phyloP scores from a whole-genome alignment of 2,329 filamentous ascomycete species.

The Phyllosticta paracitricarpa region DNA sequence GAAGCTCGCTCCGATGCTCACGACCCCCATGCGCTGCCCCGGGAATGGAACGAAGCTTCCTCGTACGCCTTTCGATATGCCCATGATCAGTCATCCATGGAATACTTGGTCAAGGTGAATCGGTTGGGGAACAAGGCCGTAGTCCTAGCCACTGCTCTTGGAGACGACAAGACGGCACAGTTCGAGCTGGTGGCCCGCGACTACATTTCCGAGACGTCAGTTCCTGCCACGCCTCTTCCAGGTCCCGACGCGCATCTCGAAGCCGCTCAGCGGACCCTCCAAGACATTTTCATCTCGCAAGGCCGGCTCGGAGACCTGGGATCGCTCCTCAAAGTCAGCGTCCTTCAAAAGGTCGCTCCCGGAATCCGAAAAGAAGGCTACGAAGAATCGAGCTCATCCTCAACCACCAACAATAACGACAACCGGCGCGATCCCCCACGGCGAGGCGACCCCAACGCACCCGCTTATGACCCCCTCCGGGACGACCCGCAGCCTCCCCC shows the following conservation, averaged over 20 bases:
- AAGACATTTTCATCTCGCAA: constrained; percentile 63
- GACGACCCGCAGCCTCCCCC: constrained; percentile 45
- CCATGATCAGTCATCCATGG: constrained; percentile 75
- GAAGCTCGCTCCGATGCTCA: constrained; percentile 48
- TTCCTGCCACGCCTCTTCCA: constrained; percentile 37
- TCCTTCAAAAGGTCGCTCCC: constrained; percentile 78
- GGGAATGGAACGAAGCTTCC: constrained; percentile 70
- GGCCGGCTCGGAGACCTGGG: constrained; percentile 59
- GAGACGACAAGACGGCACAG: constrained; percentile 69
- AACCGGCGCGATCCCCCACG: constrained; percentile 30
- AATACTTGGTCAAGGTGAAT: constrained; percentile 72
- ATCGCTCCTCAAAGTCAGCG: constrained; percentile 60
- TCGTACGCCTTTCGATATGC: constrained; percentile 75
- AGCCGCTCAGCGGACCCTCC: constrained; percentile 32
- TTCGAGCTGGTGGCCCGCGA: constrained; percentile 68
- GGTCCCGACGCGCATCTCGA: constrained; percentile 25
- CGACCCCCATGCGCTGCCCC: constrained; percentile 53
- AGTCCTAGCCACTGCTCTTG: constrained; percentile 66
- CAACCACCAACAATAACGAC: constrained; percentile 27
- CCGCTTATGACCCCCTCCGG: constrained; percentile 19
- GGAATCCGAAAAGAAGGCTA: constrained; percentile 70
- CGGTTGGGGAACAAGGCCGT: constrained; percentile 77
- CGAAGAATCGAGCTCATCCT: constrained; percentile 41
- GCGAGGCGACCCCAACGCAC: constrained; percentile 31
- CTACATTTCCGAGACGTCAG: constrained; percentile 55